These are phyloP conservation scores for Fusarium sp. DNA, from an alignment of 2,329 filamentous ascomycete species.

Conservation along the genomic window DNA sequence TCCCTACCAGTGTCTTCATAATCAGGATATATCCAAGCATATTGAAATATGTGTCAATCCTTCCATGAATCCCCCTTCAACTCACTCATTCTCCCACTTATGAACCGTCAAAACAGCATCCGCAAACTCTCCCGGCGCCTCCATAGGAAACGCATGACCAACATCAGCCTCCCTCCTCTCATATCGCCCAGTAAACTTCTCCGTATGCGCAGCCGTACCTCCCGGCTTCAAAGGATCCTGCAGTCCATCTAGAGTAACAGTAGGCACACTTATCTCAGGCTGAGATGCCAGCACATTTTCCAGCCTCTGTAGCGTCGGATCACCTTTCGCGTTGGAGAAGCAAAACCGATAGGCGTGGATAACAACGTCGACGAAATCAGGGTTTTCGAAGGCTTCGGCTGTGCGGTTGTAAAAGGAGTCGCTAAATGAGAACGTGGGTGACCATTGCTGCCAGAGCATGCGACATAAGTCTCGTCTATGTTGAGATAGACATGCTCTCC, in stretches of 20 bases:
- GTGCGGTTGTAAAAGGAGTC: constrained; percentile 9
- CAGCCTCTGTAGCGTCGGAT: background rate
- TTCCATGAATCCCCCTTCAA: background rate
- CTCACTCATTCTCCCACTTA: background rate
- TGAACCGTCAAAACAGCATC: background rate
- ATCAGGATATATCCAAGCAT: too few species aligned
- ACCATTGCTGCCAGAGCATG: constrained; percentile 23
- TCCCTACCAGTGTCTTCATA: too few species aligned
- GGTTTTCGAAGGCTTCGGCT: constrained; percentile 10
- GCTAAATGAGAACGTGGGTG: constrained; percentile 9
- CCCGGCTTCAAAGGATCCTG: constrained; percentile 12
- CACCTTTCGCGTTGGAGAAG: background rate
- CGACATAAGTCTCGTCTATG: constrained; percentile 7
- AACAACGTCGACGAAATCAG: constrained; percentile 17
- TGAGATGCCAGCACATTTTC: constrained; percentile 5
- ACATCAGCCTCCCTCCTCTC: constrained; percentile 13
- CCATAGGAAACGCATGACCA: constrained; percentile 19
- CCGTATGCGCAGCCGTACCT: constrained; percentile 4
- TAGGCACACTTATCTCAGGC: constrained; percentile 3
- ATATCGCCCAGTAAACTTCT: background rate
- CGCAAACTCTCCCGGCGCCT: constrained; percentile 6
- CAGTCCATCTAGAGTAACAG: background rate
- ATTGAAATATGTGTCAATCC: background rate
- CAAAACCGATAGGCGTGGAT: constrained; percentile 26
- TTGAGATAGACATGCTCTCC: background rate